Percentiles rank a stretch among this genome's conserved stretches.
Conservation (phyloP, 2,329 filamentous ascomycete genomes). For the Paracamarosporium sp. region DNA sequence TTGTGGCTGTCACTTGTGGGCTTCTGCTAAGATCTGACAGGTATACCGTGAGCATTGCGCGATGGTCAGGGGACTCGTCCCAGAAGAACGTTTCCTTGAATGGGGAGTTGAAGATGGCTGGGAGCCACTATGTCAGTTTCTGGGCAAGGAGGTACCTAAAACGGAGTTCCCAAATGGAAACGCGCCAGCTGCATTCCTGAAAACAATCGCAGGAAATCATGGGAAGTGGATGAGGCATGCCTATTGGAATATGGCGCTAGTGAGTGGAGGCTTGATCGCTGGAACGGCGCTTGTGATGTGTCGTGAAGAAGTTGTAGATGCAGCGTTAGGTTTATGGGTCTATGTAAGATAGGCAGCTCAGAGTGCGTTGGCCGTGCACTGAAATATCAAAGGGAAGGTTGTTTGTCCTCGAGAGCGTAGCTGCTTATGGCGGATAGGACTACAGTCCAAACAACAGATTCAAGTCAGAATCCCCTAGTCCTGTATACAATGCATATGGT, state of each 20-base stretch:
- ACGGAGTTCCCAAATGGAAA: conserved; percentile 17
- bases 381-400: no score
- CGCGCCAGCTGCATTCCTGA: conserved; percentile 6
- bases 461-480: no score
- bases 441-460: no score
- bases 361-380: no score
- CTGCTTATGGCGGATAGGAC: no score
- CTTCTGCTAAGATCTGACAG: neutral
- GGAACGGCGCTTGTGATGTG: neutral
- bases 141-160: conserved; percentile 15
- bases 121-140: conserved; percentile 19
- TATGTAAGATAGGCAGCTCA: neutral
- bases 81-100: conserved; percentile 11
- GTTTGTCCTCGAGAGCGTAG: no score
- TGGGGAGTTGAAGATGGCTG: conserved; percentile 16
- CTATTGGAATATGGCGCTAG: conserved; percentile 5
- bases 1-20: neutral
- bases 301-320: no score
- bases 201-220: neutral
- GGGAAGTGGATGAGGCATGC: neutral
- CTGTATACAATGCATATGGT: no score
- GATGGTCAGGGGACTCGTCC: conserved; percentile 2
- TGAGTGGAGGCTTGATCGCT: neutral
- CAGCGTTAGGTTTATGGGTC: neutral
- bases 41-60: conserved; percentile 14